Base-by-base conservation (phyloP, 2,329 filamentous ascomycete species). In the Cladosporium colombiae region DNA sequence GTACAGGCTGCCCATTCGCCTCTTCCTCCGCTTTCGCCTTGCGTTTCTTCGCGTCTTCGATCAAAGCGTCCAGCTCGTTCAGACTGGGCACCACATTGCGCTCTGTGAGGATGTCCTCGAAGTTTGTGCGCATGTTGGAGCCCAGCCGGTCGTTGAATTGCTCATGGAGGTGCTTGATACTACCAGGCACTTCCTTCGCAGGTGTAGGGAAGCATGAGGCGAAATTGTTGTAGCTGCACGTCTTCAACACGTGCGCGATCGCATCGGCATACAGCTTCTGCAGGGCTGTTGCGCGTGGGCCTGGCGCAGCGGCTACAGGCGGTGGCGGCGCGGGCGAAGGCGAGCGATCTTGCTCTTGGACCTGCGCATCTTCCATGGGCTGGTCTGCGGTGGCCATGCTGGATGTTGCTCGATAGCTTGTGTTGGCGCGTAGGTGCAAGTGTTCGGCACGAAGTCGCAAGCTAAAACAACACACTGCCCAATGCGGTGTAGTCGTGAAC, bases 161-260 rank as follows among this genome's bases (percentile, higher is more conserved):
- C 63, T 82, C 79, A 77, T 86, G 85, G 25, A 89, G 78, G 4
- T 81, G 80, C 70, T 86, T 83, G 65, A 89, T 72, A 50, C 82
- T 82, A 29, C 82, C 83, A 1, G 85, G 83, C 13, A 85, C 85
- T 70, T 87, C 80, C 70, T 81, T 78, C 21, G 86, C 84, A 1
- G 86, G 83, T 0, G 87, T 89, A 0, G 87, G 87, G 69, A 89
- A 89, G 71, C 87, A 89, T 27, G 85, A 79, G 0, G 85, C 81
- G 74, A 89, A 89, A 70, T 88, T 88, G 58, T 80, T 78, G 73
- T 87, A 85, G 11, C 82, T 86, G 75, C 86, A 87, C 61, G 86
- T 85, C 68, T 84, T 83, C n/a, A 89, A 75, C 0, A 87, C 86
- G 67, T 86, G 84, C 13, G 82, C 80, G 25, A 88, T 81, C 18